Evolutionary conservation across 257 asterid species (phyloP), one percentile per base, ranked within the genome.

Genomic region (Vinca minor): DNA sequence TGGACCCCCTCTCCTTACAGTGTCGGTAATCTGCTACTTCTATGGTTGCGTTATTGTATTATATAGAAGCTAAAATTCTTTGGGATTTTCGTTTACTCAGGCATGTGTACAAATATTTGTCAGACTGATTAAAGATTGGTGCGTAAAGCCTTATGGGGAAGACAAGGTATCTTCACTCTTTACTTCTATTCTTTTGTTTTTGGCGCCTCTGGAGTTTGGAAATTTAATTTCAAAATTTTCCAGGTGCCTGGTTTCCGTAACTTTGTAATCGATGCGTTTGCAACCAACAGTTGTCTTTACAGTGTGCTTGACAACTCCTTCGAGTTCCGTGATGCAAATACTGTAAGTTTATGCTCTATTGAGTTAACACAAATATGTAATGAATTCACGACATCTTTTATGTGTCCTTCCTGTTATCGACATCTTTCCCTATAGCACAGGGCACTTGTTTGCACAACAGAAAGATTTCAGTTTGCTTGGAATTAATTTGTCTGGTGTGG

Each of bases 241-340:
- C 92, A 93, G 99, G 97, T 93, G 23, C 90, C 97, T 67, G 97
- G 99, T 53, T 93, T 93, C 77, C 78, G 65, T 67, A 78, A 74
- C 63, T 93, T 87, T 78, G 76, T 93, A 48, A 75, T 87, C n/a
- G 95, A 86, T 70, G 76, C 82, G 21, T 93, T 93, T 75, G 94
- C 95, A 23, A 73, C 78, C 67, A 87, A 84, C 68, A 89, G 99
- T 66, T 93, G 99, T 67, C 73, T 93, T 62, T 79, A 87, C 83
- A 93, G 99, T 64, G 94, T 93, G 75, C 92, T 93, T 39, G 96
- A 93, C 77, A 84, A 84, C 65, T 89, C 99, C 73, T 93, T 89
- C 28, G 94, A 87, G 70, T 86, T 87, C 71, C 85, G 83, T 28
- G 99, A 93, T 82, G 92, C 97, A 53, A 90, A 87, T 73, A 81